Conservation (phyloP, 2,329 filamentous ascomycete species). For the Rhytidhysteron rufulum region DNA sequence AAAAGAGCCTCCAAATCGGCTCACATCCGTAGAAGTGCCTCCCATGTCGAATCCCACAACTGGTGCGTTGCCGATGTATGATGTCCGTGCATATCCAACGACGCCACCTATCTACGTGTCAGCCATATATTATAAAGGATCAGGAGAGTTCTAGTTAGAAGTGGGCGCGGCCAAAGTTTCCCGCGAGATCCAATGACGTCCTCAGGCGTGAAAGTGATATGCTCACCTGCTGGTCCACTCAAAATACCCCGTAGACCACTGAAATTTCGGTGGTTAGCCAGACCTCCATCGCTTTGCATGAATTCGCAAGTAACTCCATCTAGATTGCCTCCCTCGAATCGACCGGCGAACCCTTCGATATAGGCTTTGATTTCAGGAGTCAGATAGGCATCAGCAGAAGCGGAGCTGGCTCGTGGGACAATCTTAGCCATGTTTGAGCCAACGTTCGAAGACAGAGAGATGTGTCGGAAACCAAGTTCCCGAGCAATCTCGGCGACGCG, state of each 20-base stretch:
- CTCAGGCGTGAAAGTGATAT: no score
- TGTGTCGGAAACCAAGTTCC: conserved; percentile 23
- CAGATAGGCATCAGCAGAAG: conserved; percentile 26
- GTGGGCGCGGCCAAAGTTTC: no score
- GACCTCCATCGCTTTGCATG: conserved; percentile 33
- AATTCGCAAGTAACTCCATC: conserved; percentile 28
- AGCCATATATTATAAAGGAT: no score
- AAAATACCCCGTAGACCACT: conserved; percentile 27
- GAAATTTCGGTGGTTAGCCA: conserved; percentile 23
- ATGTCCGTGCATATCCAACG: conserved; percentile 29
- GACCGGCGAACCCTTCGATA: conserved; percentile 18
- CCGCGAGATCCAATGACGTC: no score
- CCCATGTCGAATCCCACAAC: conserved; percentile 31
- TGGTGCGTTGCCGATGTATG: conserved; percentile 21
- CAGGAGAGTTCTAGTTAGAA: no score
- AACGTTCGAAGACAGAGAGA: conserved; percentile 23
- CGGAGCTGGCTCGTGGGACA: conserved; percentile 18
- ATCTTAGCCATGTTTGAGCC: conserved; percentile 22
- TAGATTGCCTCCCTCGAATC: conserved; percentile 23
- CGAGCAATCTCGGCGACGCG: conserved; percentile 20
- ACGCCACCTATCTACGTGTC: no score
- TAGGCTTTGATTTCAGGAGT: conserved; percentile 20
- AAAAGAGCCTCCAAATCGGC: conserved; percentile 25
- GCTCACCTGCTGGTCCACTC: conserved; percentile 32
- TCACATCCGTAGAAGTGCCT: conserved; percentile 30